These are phyloP conservation scores for Coemansia sp. DNA, from an alignment of 192 early-diverging fungal species.

Conservation along the genomic window DNA sequence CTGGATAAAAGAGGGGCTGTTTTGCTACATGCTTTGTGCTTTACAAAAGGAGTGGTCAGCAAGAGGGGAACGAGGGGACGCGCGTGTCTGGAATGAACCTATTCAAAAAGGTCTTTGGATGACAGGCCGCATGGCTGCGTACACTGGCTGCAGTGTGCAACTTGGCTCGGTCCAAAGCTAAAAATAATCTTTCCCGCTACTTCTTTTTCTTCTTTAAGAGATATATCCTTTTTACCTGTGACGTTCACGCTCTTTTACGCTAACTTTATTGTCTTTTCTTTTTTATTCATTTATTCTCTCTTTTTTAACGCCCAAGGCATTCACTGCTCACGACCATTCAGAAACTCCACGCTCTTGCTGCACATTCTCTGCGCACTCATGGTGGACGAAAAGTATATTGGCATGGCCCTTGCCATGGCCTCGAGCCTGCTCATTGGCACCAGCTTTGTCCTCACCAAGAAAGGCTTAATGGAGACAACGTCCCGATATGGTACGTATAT, in stretches of 20 bases:
- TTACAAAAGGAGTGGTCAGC: neutral
- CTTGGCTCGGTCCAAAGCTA: neutral
- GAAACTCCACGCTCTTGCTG: neutral
- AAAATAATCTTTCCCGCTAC: conserved; percentile 2
- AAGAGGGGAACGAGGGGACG: neutral
- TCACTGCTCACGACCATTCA: conserved; percentile 5
- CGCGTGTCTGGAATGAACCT: neutral
- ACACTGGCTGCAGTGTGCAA: neutral
- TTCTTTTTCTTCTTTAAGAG: conserved; percentile 10
- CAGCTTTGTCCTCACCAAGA: conserved; percentile 93
- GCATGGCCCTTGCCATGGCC: conserved; percentile 82
- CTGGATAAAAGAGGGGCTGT: neutral
- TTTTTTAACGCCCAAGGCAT: conserved; percentile 1
- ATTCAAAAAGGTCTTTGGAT: neutral
- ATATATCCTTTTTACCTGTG: conserved; percentile 11
- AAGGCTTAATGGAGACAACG: conserved; percentile 82
- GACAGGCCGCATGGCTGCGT: neutral
- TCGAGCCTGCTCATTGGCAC: conserved; percentile 88
- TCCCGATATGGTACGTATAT: conserved; percentile 52
- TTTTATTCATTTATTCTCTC: conserved; percentile 2
- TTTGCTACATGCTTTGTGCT: neutral
- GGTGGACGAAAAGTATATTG: conserved; percentile 78
- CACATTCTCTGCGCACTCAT: conserved; percentile 22
- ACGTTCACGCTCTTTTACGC: conserved; percentile 8
- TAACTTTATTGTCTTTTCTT: conserved; percentile 1